These are phyloP conservation scores for Penicillium sp. DNA, from an alignment of 2,329 filamentous ascomycete genomes.

Conservation along the genomic window DNA sequence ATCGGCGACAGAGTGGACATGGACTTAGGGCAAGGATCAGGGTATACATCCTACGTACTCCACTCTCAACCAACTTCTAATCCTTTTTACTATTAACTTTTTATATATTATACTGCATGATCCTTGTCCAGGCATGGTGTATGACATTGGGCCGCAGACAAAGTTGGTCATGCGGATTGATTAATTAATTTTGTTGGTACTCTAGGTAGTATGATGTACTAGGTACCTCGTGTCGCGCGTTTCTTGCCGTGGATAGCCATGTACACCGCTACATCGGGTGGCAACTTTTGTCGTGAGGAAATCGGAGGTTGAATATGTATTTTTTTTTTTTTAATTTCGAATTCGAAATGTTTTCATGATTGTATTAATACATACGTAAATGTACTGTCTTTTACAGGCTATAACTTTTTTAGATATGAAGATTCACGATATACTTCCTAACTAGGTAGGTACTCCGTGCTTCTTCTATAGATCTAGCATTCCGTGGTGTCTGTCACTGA, in stretches of 20 bases:
- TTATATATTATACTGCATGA: not conserved
- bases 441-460: too few species aligned
- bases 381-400: not conserved
- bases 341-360: not conserved
- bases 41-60: not conserved
- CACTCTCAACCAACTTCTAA: too few species aligned
- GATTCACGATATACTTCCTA: too few species aligned
- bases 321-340: too few species aligned
- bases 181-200: not conserved
- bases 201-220: not conserved
- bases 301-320: not conserved
- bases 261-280: constrained; percentile 9
- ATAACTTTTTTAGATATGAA: too few species aligned
- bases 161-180: constrained; percentile 15
- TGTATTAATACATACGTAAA: not conserved
- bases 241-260: not conserved
- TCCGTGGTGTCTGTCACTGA: too few species aligned
- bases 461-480: too few species aligned
- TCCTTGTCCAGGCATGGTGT: constrained; percentile 3
- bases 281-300: not conserved
- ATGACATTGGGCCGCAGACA: constrained; percentile 12
- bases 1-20: too few species aligned
- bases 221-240: not conserved
- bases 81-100: too few species aligned
- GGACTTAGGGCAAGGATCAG: not conserved